Conservation (phyloP, 495 filamentous ascomycete species). For the Aspergillus carlsbadensis region DNA sequence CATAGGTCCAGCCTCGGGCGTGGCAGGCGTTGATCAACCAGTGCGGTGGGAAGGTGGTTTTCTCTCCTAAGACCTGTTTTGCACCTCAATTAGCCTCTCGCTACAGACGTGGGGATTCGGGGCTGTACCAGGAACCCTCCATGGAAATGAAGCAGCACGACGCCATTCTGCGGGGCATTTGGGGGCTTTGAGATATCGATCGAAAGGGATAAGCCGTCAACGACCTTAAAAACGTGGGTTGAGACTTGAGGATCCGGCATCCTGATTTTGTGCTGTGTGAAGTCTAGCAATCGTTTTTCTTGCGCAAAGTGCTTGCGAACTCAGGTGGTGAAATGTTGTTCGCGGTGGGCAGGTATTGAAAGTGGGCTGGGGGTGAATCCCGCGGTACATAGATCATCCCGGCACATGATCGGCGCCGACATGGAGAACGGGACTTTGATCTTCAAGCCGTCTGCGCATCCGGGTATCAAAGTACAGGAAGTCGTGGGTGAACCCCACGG, state of each 20-base stretch:
- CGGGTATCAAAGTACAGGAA: too few species aligned
- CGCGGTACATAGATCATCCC: background rate
- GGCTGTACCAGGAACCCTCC: background rate
- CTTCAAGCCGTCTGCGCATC: too few species aligned
- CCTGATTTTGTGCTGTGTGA: too few species aligned
- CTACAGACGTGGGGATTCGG: background rate
- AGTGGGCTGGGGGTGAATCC: background rate
- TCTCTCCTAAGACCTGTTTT: background rate
- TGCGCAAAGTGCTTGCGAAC: too few species aligned
- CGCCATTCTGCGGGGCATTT: background rate
- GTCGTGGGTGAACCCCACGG: too few species aligned
- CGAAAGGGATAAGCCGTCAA: background rate
- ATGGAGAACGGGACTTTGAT: too few species aligned
- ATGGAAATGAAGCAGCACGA: background rate
- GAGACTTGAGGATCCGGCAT: too few species aligned
- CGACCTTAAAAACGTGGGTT: background rate
- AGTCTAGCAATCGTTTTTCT: too few species aligned
- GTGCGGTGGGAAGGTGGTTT: background rate
- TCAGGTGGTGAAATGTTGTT: too few species aligned
- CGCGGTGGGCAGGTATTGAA: too few species aligned
- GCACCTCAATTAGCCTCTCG: background rate
- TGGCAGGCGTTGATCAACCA: background rate
- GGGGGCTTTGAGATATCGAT: background rate
- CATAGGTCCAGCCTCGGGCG: background rate
- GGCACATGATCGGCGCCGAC: too few species aligned